Conservation (phyloP, 2,329 filamentous ascomycete species). For the Corniculantispora saksenae region DNA sequence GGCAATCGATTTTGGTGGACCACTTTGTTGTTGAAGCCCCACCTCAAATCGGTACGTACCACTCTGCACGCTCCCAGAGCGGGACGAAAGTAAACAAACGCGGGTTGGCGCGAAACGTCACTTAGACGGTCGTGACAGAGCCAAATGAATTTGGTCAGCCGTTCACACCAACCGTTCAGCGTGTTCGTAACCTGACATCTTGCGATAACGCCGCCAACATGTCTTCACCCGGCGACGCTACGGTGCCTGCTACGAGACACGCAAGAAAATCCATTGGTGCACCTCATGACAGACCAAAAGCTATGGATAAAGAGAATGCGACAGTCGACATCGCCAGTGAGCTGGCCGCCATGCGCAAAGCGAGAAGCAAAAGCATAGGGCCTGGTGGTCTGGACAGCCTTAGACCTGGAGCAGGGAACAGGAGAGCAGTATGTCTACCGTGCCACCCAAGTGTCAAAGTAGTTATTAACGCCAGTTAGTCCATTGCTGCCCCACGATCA, state of each 20-base stretch:
- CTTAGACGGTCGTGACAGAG: not conserved
- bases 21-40: not conserved
- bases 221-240: slow-evolving; percentile 40
- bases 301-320: slow-evolving; percentile 75
- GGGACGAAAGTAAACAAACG: slow-evolving; percentile 42
- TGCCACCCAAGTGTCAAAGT: not conserved
- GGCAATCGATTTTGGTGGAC: not conserved
- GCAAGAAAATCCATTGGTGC: slow-evolving; percentile 71
- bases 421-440: slow-evolving; percentile 66
- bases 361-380: slow-evolving; percentile 92
- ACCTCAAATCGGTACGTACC: slow-evolving; percentile 25
- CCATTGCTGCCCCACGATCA: slow-evolving; percentile 61
- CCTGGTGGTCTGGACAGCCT: slow-evolving; percentile 85
- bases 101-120: slow-evolving; percentile 31
- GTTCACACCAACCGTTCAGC: slow-evolving; percentile 14
- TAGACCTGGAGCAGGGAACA: slow-evolving; percentile 73
- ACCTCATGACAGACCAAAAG: slow-evolving; percentile 54
- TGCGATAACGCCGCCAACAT: slow-evolving; percentile 29
- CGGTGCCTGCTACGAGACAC: slow-evolving; percentile 58
- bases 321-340: slow-evolving; percentile 64
- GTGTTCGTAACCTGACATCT: slow-evolving; percentile 18
- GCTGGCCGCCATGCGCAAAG: slow-evolving; percentile 58
- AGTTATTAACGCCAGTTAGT: slow-evolving; percentile 42
- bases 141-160: not conserved
- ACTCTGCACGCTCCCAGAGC: slow-evolving; percentile 1